These are phyloP conservation scores for Lactarius hatsudake DNA, from an alignment of 768 basidiomycete genomes.

Conservation along the genomic window DNA sequence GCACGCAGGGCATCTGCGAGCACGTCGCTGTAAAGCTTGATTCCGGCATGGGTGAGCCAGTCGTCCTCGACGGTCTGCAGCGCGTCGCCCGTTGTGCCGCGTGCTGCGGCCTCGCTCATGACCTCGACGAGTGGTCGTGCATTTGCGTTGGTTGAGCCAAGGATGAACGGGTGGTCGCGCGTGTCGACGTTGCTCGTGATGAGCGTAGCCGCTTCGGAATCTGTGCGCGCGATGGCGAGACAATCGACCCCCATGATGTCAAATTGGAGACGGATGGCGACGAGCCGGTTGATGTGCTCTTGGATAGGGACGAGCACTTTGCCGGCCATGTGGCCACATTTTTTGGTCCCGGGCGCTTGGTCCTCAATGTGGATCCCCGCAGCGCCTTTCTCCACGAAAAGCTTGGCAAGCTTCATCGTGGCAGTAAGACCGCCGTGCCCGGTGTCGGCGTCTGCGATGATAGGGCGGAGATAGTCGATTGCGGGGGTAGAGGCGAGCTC, in stretches of 20 bases:
- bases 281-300: constrained; percentile 97
- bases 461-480: constrained; percentile 90
- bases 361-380: constrained; percentile 98
- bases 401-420: constrained; percentile 96
- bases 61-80: constrained; percentile 87
- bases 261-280: constrained; percentile 95
- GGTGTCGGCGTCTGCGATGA: constrained; percentile 97
- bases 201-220: constrained; percentile 96
- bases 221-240: constrained; percentile 89
- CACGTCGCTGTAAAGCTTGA: constrained; percentile 73
- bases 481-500: constrained; percentile 67
- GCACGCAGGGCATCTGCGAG: constrained; percentile 65
- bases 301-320: constrained; percentile 96
- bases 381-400: constrained; percentile 98
- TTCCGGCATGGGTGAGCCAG: constrained; percentile 76
- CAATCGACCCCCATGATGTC: constrained; percentile 99
- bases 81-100: constrained; percentile 73
- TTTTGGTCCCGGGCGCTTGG: constrained; percentile 97
- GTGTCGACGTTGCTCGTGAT: constrained; percentile 96
- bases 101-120: constrained; percentile 82
- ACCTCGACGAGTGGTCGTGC: constrained; percentile 68
- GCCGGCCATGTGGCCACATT: constrained; percentile 91
- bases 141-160: constrained; percentile 80
- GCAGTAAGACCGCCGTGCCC: constrained; percentile 98
- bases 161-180: constrained; percentile 97